Evolutionary conservation across 441 rosid species (phyloP).

Genomic region (Sinapis alba): DNA sequence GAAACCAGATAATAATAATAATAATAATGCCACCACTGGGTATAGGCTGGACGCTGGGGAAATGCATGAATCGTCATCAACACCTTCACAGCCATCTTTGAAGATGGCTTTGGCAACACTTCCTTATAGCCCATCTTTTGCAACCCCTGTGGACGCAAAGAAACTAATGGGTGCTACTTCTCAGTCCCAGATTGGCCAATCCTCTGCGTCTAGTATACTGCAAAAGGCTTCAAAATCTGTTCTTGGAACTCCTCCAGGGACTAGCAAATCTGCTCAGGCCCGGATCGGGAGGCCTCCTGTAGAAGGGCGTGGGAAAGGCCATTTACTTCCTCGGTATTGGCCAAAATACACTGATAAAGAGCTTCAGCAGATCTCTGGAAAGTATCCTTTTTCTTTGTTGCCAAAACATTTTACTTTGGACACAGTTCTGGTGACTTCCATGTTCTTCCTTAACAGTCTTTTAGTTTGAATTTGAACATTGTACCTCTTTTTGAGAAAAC

Average conservation of each 20-base stretch:
- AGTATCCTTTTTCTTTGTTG: slow-evolving; percentile 66
- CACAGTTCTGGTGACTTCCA: slow-evolving; percentile 10
- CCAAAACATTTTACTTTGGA: not conserved
- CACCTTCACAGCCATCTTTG: slow-evolving; percentile 64
- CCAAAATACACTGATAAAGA: slow-evolving; percentile 95
- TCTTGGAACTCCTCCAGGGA: slow-evolving; percentile 41
- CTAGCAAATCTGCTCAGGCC: slow-evolving; percentile 43
- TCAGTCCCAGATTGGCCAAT: slow-evolving; percentile 52
- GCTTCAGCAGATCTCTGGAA: slow-evolving; percentile 85
- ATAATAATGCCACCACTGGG: slow-evolving; percentile 4
- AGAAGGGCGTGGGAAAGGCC: slow-evolving; percentile 88
- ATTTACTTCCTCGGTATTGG: slow-evolving; percentile 94
- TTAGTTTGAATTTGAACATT: slow-evolving; percentile 76
- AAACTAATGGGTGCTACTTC: slow-evolving; percentile 43
- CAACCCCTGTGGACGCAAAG: slow-evolving; percentile 60
- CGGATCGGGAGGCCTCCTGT: slow-evolving; percentile 85
- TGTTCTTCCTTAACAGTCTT: slow-evolving; percentile 27
- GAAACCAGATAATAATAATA: slow-evolving; percentile 38
- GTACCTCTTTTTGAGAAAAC: slow-evolving; percentile 96
- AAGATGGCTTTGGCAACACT: slow-evolving; percentile 57
- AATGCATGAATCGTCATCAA: slow-evolving; percentile 53
- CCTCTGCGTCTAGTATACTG: slow-evolving; percentile 64
- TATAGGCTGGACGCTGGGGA: slow-evolving; percentile 55
- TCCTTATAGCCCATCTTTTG: slow-evolving; percentile 50
- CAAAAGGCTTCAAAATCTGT: slow-evolving; percentile 69